Evolutionary conservation across 163 green algal species (phyloP).

Genomic region (Scenedesmus sp.): DNA sequence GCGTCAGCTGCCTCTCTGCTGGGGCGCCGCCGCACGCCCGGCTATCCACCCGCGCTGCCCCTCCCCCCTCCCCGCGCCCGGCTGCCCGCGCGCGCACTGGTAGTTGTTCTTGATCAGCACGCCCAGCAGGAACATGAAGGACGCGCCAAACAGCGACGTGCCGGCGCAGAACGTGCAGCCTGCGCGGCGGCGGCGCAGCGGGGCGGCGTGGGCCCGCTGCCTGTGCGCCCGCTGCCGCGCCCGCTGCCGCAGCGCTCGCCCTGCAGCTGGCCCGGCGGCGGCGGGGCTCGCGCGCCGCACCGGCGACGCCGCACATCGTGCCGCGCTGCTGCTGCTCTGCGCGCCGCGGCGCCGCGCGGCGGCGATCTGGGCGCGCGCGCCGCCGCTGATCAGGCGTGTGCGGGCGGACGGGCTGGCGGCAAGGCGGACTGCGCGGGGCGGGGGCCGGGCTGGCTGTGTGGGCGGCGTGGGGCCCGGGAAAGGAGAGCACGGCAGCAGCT

Average conservation of each 20-base stretch:
- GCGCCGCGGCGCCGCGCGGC: not conserved
- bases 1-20: not conserved
- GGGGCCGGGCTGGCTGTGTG: no score
- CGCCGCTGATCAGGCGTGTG: no score
- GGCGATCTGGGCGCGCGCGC: not conserved
- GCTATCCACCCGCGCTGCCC: no score
- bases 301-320: not conserved
- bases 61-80: no score
- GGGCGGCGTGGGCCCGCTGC: no score
- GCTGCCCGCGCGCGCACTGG: no score
- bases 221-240: no score
- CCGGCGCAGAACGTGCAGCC: constrained; percentile 60
- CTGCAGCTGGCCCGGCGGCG: not conserved
- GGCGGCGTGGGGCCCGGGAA: no score
- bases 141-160: constrained; percentile 56
- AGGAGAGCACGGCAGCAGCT: no score
- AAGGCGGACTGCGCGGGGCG: no score
- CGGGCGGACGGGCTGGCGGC: no score
- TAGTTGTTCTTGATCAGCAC: constrained; percentile 64
- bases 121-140: constrained; percentile 67
- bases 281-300: not conserved
- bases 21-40: not conserved
- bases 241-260: no score
- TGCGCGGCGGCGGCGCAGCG: constrained; percentile 24
- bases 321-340: not conserved